phyloP scores from a whole-genome alignment of 352 stramenopile species.

The Phytopythium aichiense region DNA sequence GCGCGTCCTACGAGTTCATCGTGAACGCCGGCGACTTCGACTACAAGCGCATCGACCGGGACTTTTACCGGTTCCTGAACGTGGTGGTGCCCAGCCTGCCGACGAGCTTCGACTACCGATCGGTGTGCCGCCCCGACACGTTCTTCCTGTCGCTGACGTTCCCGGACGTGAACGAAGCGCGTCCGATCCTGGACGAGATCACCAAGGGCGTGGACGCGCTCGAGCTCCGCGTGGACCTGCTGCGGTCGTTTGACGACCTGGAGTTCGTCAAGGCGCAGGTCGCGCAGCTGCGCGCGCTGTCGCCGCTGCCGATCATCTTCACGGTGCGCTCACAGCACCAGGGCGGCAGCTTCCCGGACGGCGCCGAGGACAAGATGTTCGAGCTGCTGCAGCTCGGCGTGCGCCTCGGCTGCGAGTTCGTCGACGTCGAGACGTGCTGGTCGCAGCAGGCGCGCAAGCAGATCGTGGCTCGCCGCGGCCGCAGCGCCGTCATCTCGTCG shows the following conservation, averaged over 20 bases:
- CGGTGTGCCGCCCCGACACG: constrained; percentile 44
- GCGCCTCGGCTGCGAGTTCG: constrained; percentile 92
- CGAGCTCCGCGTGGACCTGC: constrained; percentile 95
- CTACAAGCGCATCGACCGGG: constrained; percentile 47
- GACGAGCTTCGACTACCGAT: constrained; percentile 46
- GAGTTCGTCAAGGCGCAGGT: constrained; percentile 69
- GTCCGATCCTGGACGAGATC: constrained; percentile 44
- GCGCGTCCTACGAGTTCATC: constrained; percentile 52
- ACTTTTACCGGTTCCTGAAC: constrained; percentile 70
- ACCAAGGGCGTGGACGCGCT: constrained; percentile 91
- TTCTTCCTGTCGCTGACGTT: constrained; percentile 85
- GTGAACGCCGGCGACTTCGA: constrained; percentile 58
- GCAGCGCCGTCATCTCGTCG: constrained; percentile 70
- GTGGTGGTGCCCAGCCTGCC: constrained; percentile 46
- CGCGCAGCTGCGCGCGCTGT: constrained; percentile 79
- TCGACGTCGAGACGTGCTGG: constrained; percentile 95
- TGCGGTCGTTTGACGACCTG: constrained; percentile 51
- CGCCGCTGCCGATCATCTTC: constrained; percentile 94
- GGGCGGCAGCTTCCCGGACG: constrained; percentile 93
- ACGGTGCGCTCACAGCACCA: constrained; percentile 94
- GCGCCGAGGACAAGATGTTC: constrained; percentile 80
- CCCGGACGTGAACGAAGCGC: constrained; percentile 45
- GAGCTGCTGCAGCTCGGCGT: constrained; percentile 89
- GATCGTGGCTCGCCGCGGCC: constrained; percentile 35
- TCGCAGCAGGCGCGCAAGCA: constrained; percentile 60